Percentiles rank a stretch among this genome's conserved stretches.
Conservation (phyloP, 345 rosid genomes). For the Salix arbutifolia region DNA sequence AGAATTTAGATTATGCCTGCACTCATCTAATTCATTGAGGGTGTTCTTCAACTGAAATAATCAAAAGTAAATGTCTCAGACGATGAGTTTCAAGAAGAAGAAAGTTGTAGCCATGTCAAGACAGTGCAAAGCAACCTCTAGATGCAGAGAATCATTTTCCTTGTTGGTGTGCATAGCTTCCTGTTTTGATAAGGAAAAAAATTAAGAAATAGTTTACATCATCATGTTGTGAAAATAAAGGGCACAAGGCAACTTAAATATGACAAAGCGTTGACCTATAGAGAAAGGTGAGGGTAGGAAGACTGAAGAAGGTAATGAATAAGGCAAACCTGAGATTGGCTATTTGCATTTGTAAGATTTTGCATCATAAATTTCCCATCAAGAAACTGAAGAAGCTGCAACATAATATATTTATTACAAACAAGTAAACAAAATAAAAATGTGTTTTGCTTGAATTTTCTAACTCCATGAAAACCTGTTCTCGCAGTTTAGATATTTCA, state of each 20-base stretch:
- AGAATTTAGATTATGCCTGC: conserved; percentile 58
- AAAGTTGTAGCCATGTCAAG: conserved; percentile 1
- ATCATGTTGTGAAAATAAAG: conserved; percentile 1
- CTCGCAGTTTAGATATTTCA: conserved; percentile 64
- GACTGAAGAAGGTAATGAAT: conserved; percentile 15
- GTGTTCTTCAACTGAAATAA: conserved; percentile 56
- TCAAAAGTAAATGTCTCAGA: conserved; percentile 17
- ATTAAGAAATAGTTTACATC: neutral
- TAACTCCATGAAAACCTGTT: conserved; percentile 54
- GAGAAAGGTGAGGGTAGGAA: neutral
- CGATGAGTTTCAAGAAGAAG: conserved; percentile 12
- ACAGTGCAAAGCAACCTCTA: conserved; percentile 51
- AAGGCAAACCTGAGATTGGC: conserved; percentile 53
- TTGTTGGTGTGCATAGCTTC: conserved; percentile 39
- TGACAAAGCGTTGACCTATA: neutral
- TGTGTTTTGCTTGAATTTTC: conserved; percentile 1
- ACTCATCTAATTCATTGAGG: conserved; percentile 57
- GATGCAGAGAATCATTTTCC: conserved; percentile 49
- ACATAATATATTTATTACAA: conserved; percentile 2
- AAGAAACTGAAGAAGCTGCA: conserved; percentile 60
- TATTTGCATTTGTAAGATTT: conserved; percentile 26
- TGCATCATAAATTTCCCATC: conserved; percentile 48
- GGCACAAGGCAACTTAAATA: neutral
- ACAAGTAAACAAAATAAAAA: conserved; percentile 6
- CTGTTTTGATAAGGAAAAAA: conserved; percentile 31